Evolutionary conservation across 2,329 filamentous ascomycete genomes (phyloP).

Genomic region (Karstenula rhodostoma): DNA sequence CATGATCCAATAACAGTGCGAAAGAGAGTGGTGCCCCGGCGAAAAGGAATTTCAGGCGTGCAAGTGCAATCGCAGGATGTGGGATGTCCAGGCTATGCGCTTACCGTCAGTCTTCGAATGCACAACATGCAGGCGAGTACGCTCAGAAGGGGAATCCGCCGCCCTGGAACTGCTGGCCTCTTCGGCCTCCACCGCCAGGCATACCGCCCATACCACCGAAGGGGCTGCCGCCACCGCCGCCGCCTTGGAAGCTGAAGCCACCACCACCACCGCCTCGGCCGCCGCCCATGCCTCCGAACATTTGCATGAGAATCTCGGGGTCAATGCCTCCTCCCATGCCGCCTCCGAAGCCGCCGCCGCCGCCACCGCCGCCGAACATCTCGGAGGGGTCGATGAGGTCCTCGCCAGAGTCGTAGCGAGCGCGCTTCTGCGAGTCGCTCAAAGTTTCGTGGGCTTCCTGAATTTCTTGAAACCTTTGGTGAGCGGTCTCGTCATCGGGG

Average conservation of each 20-base stretch:
- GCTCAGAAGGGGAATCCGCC: slow-evolving; percentile 43
- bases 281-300: slow-evolving; percentile 56
- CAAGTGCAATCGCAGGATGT: not conserved
- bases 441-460: slow-evolving; percentile 96
- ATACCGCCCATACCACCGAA: slow-evolving; percentile 42
- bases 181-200: slow-evolving; percentile 41
- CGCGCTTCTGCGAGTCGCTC: slow-evolving; percentile 83
- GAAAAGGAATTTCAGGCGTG: slow-evolving; percentile 15
- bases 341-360: slow-evolving; percentile 46
- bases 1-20: slow-evolving; percentile 1
- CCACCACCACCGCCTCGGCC: slow-evolving; percentile 60
- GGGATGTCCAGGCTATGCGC: not conserved
- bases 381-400: slow-evolving; percentile 89
- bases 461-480: slow-evolving; percentile 95
- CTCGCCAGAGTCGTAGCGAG: slow-evolving; percentile 89
- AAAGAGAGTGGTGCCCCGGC: not conserved
- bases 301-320: slow-evolving; percentile 14
- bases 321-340: slow-evolving; percentile 46
- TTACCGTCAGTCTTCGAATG: not conserved
- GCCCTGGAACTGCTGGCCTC: slow-evolving; percentile 42
- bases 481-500: slow-evolving; percentile 81
- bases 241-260: slow-evolving; percentile 53
- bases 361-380: slow-evolving; percentile 75
- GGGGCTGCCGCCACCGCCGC: slow-evolving; percentile 54
- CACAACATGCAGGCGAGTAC: not conserved